These are phyloP conservation scores for Carex sylvatica DNA, from an alignment of 202 grass and related monocot genomes.

Conservation along the genomic window DNA sequence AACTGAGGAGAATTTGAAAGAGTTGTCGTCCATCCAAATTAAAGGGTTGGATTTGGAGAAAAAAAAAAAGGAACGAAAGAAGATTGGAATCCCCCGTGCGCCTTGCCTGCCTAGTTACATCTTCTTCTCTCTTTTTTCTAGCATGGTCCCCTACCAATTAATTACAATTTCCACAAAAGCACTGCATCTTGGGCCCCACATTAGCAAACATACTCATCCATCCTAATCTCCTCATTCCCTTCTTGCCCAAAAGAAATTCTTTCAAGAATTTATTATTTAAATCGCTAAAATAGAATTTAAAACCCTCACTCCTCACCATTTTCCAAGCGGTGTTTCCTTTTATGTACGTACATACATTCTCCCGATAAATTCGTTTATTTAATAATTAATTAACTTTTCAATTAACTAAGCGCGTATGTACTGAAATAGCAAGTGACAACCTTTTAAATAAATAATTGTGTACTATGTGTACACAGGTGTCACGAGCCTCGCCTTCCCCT, in stretches of 20 bases:
- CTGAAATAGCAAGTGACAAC: constrained; percentile 24
- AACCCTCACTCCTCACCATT: background rate
- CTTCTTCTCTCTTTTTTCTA: constrained; percentile 6
- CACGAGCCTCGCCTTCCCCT: constrained; percentile 4
- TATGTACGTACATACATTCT: background rate
- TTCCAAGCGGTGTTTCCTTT: background rate
- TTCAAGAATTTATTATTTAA: constrained; percentile 1
- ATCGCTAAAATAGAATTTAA: background rate
- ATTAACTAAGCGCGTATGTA: constrained; percentile 16
- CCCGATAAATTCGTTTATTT: background rate
- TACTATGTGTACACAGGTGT: background rate
- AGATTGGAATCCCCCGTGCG: constrained; percentile 32
- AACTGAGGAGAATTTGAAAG: background rate
- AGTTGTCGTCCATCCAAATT: constrained; percentile 18
- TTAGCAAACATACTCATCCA: background rate
- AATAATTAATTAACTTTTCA: background rate
- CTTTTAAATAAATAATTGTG: background rate
- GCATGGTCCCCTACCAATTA: background rate
- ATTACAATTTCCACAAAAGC: background rate
- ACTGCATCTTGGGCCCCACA: constrained; percentile 2
- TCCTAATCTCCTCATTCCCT: background rate
- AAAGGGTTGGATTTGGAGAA: constrained; percentile 5
- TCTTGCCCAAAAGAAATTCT: background rate
- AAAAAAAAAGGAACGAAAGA: background rate
- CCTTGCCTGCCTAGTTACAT: constrained; percentile 10